Evolutionary conservation across 768 basidiomycete species (phyloP), one percentile per base, ranked within the genome.

Genomic region (Leccinum variicolor): DNA sequence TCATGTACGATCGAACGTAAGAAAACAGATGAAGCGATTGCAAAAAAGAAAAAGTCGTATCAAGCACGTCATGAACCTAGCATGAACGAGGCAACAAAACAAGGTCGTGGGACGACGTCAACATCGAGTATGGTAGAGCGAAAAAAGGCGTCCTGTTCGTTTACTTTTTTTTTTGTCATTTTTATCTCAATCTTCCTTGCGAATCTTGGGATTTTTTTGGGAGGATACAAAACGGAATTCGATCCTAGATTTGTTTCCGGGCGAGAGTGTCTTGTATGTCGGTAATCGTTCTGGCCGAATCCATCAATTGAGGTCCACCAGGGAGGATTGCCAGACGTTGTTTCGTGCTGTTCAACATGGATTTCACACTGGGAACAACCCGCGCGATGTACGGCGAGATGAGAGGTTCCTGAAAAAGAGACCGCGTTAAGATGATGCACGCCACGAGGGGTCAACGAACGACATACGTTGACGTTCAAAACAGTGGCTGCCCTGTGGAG

Each of bases 381-480:
- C 90, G 86, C 21, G 87, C 84, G 54, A 89, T 84, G 71, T 92
- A 93, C 54, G 90, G 87, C 21, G 87, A 81, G 64, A 92, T 92
- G 33, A 92, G 78, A 61, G 88, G 88, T 71, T 92, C 89, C 87
- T 89, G 53, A 36, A 34, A 50, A 36, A 57, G 14, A 11, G 19
- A 23, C 4, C 7, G 21, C 10, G 5, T 50, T 46, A 15, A 55
- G 49, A 48, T 15, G 5, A 10, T 25, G 48, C 43, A 31, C 50
- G 39, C 1, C 26, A 58, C 8, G 34, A 50, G 14, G 51, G 33
- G 19, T 52, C 43, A 10, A 45, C 55, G 46, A 49, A 26, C 25
- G 5, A 76, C 80, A 26, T 69, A 88, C 89, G 65, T 85, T 86
- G 52, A 90, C 85, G 66, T 87, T 88, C 61, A 93, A 80, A 31